phyloP scores from a whole-genome alignment of 805 yeast genomes.

The Cyberlindnera saturnus region DNA sequence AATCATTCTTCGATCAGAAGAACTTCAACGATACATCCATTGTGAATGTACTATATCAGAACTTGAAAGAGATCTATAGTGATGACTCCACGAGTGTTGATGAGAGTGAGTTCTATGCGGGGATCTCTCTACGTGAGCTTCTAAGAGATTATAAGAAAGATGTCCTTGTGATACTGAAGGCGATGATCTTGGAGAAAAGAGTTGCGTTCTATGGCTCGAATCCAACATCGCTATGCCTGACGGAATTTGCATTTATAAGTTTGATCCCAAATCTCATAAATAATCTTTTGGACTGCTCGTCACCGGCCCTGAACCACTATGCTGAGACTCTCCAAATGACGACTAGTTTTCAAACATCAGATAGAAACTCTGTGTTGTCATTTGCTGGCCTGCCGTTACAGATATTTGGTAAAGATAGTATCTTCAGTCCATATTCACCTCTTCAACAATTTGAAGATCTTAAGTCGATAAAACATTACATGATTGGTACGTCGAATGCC shows the following conservation, averaged over 20 bases:
- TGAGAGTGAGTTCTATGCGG: conserved; percentile 64
- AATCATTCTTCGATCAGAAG: conserved; percentile 76
- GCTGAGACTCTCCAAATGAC: conserved; percentile 49
- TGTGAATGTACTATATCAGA: conserved; percentile 64
- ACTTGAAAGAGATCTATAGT: conserved; percentile 41
- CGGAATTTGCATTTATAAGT: conserved; percentile 79
- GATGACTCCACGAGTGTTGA: conserved; percentile 22
- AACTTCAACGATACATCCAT: conserved; percentile 67
- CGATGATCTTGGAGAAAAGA: conserved; percentile 66
- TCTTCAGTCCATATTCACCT: conserved; percentile 92
- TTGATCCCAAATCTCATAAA: conserved; percentile 76
- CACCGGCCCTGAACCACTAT: conserved; percentile 59
- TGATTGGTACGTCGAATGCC: conserved; percentile 86
- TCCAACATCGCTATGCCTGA: conserved; percentile 72
- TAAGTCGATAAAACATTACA: conserved; percentile 52
- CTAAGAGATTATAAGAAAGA: conserved; percentile 53
- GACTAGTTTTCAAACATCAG: conserved; percentile 66
- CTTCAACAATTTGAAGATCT: conserved; percentile 83
- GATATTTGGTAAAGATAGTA: conserved; percentile 76
- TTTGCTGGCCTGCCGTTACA: conserved; percentile 88
- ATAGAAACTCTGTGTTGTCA: conserved; percentile 65
- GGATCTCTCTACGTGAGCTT: conserved; percentile 64
- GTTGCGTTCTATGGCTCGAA: conserved; percentile 74
- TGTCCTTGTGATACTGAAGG: conserved; percentile 65
- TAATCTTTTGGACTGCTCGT: conserved; percentile 70